Evolutionary conservation across 192 early-diverging fungal genomes (phyloP).

Genomic region (Funneliformis geosporum): DNA sequence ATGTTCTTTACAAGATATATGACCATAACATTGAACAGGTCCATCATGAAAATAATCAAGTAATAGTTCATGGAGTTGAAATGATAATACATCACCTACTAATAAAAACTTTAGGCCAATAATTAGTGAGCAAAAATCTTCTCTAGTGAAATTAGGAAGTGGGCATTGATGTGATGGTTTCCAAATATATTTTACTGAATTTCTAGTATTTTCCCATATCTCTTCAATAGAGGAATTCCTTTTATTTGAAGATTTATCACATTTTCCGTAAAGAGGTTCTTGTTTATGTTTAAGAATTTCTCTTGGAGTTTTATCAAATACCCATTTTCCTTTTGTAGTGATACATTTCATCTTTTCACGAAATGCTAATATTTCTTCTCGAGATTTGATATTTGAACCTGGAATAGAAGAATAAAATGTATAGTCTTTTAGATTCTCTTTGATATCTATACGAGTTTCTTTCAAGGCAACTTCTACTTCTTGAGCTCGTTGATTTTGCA

Average conservation of each 20-base stretch:
- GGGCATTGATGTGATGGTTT: background rate
- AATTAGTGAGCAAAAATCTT: background rate
- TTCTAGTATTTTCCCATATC: background rate
- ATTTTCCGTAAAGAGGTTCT: conserved; percentile 13
- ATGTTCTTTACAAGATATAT: conserved; percentile 51
- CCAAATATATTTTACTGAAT: conserved; percentile 16
- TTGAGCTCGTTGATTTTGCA: no score
- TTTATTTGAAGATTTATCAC: background rate
- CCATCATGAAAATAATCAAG: conserved; percentile 56
- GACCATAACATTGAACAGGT: conserved; percentile 56
- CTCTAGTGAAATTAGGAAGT: background rate
- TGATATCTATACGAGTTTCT: background rate
- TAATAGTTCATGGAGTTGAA: conserved; percentile 56
- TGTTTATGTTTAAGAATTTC: conserved; percentile 19
- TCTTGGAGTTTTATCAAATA: conserved; percentile 11
- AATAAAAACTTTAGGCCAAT: conserved; percentile 39
- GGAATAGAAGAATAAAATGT: background rate
- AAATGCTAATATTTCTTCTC: background rate
- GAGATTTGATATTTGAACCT: background rate
- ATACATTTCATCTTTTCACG: conserved; percentile 1
- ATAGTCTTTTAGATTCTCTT: background rate
- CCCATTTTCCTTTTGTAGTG: conserved; percentile 6
- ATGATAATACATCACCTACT: conserved; percentile 53
- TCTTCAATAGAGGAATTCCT: conserved; percentile 3
- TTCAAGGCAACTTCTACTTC: background rate